These are phyloP conservation scores for Boletus coccyginus DNA, from an alignment of 768 basidiomycete species.

Conservation along the genomic window DNA sequence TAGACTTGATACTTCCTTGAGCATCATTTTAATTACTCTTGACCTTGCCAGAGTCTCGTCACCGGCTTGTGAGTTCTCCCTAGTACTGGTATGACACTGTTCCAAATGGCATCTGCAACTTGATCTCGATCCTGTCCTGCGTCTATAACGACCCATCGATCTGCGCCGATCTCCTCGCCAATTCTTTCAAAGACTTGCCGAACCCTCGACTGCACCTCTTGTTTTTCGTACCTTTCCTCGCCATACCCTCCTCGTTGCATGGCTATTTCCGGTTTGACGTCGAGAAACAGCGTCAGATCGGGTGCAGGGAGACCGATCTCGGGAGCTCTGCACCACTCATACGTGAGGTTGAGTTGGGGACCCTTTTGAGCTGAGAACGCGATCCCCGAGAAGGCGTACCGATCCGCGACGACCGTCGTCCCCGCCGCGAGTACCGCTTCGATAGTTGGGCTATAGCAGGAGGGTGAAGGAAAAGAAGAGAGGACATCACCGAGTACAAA, in stretches of 20 bases:
- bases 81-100: constrained; percentile 41
- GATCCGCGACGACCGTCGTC: constrained; percentile 79
- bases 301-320: constrained; percentile 88
- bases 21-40: not conserved
- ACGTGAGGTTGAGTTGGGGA: constrained; percentile 46
- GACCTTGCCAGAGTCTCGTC: constrained; percentile 48
- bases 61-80: constrained; percentile 40
- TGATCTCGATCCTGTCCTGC: constrained; percentile 49
- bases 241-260: constrained; percentile 76
- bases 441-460: constrained; percentile 56
- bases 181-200: constrained; percentile 57
- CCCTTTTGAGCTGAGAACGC: constrained; percentile 75
- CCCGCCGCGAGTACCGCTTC: constrained; percentile 56
- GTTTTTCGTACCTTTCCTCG: constrained; percentile 82
- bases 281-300: constrained; percentile 85
- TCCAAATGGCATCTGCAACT: constrained; percentile 59
- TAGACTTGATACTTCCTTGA: not conserved
- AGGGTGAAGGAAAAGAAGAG: no score
- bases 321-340: constrained; percentile 82
- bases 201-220: constrained; percentile 70
- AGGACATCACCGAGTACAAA: not conserved
- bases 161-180: constrained; percentile 45
- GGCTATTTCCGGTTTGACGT: constrained; percentile 71
- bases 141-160: constrained; percentile 57
- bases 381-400: constrained; percentile 96